Evolutionary conservation across 257 asterid genomes (phyloP), one percentile per base, ranked within the genome.

Genomic region (Scutellaria minor): DNA sequence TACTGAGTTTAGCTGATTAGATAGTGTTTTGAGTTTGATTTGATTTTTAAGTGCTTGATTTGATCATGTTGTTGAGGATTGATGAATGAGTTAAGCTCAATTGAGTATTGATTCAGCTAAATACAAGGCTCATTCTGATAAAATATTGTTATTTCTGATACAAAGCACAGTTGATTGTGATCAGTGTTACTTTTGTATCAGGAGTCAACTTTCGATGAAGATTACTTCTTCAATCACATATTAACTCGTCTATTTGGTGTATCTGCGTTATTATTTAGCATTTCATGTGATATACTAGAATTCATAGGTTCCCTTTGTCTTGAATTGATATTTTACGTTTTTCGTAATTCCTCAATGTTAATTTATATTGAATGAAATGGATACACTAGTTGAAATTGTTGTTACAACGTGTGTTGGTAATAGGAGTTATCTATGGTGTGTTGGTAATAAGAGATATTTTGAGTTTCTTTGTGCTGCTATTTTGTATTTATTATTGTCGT

Each of bases 51-150:
- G 64, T 20, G 44, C 11, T 69, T 62, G 68, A 62, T 15, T 41
- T 14, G 68, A 40, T 58, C 13, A 6, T 24, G 12, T 59, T 50
- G 6, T n/a, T 58, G 40, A 35, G 4, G 9, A 47, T 64, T 52
- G 53, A 8, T 24, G 65, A 46, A 18, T 35, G 40, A n/a, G 24
- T 48, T 65, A 9, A 46, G 66, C 7, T 47, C 9, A 44, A 57
- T 12, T 70, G 64, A 47, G 40, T 54, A 55, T 24, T 14, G 5
- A 53, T n/a, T 62, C 61, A 62, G 75, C 50, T 58, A 15, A 75
- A n/a, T 18, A 6, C 24, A 6, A 14, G 60, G 64, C 56, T 15
- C 7, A 45, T 7, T 58, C 10, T 31, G 37, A 31, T 31, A 31
- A 24, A 24, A 24, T 24, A 24, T 24, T 24, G 2, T 24, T 24